phyloP scores from a whole-genome alignment of 169 alveolate species.

The Plasmodium gonderi region DNA sequence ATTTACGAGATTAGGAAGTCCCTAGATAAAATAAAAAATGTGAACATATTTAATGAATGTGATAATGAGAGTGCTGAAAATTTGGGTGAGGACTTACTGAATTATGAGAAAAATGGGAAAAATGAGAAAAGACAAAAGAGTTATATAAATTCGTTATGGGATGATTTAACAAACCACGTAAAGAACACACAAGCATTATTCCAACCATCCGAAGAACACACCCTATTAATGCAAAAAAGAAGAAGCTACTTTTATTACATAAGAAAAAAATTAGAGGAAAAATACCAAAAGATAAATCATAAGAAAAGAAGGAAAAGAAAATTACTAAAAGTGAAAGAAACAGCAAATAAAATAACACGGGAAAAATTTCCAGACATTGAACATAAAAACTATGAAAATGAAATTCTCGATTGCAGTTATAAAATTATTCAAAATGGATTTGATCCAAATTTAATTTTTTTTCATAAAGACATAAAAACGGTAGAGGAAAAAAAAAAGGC shows the following conservation, averaged over 20 bases:
- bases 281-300: constrained; percentile 57
- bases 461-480: constrained; percentile 49
- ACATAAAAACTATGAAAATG: constrained; percentile 1
- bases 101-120: neutral
- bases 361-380: constrained; percentile 41
- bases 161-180: constrained; percentile 50
- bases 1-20: constrained; percentile 67
- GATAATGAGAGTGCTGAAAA: constrained; percentile 18
- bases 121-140: constrained; percentile 8
- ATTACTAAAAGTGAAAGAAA: constrained; percentile 22
- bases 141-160: constrained; percentile 52
- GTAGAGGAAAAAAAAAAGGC: constrained; percentile 46
- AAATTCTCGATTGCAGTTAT: constrained; percentile 33
- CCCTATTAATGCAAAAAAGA: constrained; percentile 15
- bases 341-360: constrained; percentile 39
- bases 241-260: constrained; percentile 67
- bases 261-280: constrained; percentile 62
- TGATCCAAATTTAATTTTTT: constrained; percentile 70
- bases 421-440: constrained; percentile 68
- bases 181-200: constrained; percentile 66
- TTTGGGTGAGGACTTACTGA: neutral
- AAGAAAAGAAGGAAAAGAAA: constrained; percentile 57
- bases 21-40: constrained; percentile 43
- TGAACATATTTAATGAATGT: constrained; percentile 9
- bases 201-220: constrained; percentile 63